These are phyloP conservation scores for Arabidopsis arenosa DNA, from an alignment of 345 rosid genomes.

Conservation along the genomic window DNA sequence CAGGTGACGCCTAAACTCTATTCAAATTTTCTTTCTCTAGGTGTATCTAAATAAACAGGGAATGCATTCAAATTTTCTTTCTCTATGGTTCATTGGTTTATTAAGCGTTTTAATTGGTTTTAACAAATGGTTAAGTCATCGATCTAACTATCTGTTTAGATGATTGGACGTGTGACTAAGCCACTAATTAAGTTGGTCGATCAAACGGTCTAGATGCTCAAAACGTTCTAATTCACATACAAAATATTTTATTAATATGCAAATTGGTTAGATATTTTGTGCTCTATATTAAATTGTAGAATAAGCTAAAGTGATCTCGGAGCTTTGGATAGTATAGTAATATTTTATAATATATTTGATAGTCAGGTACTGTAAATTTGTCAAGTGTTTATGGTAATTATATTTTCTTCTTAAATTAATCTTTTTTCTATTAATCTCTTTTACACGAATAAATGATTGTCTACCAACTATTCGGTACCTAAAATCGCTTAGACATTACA, in stretches of 20 bases:
- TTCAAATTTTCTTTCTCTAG: no score
- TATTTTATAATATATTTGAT: no score
- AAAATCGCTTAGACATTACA: slow-evolving; percentile 9
- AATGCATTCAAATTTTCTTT: no score
- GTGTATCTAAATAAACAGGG: no score
- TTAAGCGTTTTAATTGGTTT: no score
- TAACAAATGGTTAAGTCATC: not conserved
- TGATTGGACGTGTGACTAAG: not conserved
- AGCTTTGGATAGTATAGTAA: not conserved
- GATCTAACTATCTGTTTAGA: not conserved
- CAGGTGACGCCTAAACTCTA: no score
- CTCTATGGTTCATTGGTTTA: no score
- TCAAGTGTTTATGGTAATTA: not conserved
- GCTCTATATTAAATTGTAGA: not conserved
- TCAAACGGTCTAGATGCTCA: not conserved
- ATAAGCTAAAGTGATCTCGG: not conserved
- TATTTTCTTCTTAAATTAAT: not conserved
- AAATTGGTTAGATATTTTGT: not conserved
- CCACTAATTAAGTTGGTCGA: not conserved
- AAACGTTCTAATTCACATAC: not conserved
- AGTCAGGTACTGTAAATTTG: not conserved
- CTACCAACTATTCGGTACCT: slow-evolving; percentile 12
- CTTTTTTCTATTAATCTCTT: not conserved
- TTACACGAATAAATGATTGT: slow-evolving; percentile 8
- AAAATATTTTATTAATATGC: not conserved